These are phyloP conservation scores for Euphorbia celastroides DNA, from an alignment of 441 rosid species.

Conservation along the genomic window DNA sequence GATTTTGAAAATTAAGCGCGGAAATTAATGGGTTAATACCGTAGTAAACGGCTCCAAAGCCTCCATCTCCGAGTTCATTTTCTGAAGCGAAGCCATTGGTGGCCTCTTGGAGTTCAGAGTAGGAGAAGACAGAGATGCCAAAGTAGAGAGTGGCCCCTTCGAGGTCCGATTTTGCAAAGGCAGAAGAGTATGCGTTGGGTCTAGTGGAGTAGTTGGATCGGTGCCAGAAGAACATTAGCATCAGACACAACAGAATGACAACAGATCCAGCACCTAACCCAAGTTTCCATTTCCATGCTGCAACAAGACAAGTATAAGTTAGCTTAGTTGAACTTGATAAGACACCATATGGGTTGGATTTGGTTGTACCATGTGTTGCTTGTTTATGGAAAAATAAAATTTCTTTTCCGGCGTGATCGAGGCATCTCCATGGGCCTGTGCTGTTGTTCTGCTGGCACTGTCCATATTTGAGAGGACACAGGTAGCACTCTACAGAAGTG, in stretches of 20 bases:
- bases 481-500: neutral
- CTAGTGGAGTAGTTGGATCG: constrained; percentile 17
- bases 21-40: constrained; percentile 28
- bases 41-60: constrained; percentile 66
- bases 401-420: neutral
- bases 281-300: neutral
- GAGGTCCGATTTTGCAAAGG: constrained; percentile 28
- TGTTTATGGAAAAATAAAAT: neutral
- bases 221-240: constrained; percentile 17
- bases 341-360: neutral
- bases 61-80: constrained; percentile 61
- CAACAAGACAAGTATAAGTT: neutral
- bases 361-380: neutral
- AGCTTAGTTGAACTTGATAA: neutral
- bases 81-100: constrained; percentile 45
- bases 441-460: neutral
- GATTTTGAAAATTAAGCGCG: no score
- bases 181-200: constrained; percentile 12
- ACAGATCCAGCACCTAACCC: constrained; percentile 38
- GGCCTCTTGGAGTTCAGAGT: constrained; percentile 56
- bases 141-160: constrained; percentile 31
- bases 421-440: neutral
- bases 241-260: constrained; percentile 8
- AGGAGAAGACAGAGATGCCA: constrained; percentile 51
- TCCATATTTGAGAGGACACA: neutral